A percentile compares a stretch with the other conserved stretches of the same genome.
These are phyloP conservation scores for Botrytis galanthina DNA, from an alignment of 2,329 filamentous ascomycete genomes.

Conservation along the genomic window DNA sequence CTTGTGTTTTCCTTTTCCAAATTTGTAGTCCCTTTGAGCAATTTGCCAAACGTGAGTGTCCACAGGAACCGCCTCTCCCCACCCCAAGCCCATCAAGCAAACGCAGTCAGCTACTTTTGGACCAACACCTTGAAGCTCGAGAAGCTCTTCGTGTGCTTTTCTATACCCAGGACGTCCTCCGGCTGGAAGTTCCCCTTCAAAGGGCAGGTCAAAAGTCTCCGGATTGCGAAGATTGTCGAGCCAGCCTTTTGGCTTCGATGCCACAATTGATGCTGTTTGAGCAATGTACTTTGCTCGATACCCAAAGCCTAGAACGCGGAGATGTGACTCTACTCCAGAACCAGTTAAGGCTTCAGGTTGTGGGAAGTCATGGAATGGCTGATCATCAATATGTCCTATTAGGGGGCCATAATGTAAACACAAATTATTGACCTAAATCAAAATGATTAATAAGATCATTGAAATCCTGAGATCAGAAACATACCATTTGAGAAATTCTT, in stretches of 20 bases:
- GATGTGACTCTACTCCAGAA: conserved; percentile 71
- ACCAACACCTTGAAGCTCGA: conserved; percentile 81
- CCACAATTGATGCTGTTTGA: conserved; percentile 75
- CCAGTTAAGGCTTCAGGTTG: conserved; percentile 69
- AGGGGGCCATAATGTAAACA: conserved; percentile 81
- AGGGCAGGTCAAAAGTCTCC: conserved; percentile 70
- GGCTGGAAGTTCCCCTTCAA: conserved; percentile 48
- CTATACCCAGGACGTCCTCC: conserved; percentile 58
- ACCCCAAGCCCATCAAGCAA: conserved; percentile 91
- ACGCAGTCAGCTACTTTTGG: conserved; percentile 98
- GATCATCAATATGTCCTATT: conserved; percentile 66
- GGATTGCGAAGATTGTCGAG: conserved; percentile 76
- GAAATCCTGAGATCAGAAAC: conserved; percentile 9
- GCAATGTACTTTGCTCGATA: conserved; percentile 93
- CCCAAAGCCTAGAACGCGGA: conserved; percentile 85
- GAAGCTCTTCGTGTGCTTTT: conserved; percentile 77
- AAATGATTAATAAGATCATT: background rate
- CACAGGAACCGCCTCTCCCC: conserved; percentile 92
- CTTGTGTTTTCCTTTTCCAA: conserved; percentile 78
- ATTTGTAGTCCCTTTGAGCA: conserved; percentile 91
- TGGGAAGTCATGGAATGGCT: conserved; percentile 85
- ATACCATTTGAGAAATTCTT: conserved; percentile 90
- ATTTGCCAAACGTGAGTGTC: conserved; percentile 99
- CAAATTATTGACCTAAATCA: conserved; percentile 70
- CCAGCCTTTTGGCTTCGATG: conserved; percentile 68